Conservation (phyloP, 1,284 basidiomycete genomes). For the Athelia psychrophila region DNA sequence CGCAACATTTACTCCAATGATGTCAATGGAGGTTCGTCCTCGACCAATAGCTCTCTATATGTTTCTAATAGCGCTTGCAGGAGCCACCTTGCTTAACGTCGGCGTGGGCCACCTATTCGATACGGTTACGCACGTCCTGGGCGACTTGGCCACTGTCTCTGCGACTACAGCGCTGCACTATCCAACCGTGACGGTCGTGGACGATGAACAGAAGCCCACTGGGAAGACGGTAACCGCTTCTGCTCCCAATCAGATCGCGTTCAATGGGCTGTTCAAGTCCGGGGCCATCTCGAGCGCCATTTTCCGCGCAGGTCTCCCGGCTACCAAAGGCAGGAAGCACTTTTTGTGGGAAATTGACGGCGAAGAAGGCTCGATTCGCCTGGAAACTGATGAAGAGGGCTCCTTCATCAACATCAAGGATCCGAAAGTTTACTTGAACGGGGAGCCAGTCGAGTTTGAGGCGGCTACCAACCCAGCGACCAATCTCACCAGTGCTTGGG, state of each 20-base stretch:
- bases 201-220: slow-evolving; percentile 20
- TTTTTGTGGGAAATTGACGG: slow-evolving; percentile 35
- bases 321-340: slow-evolving; percentile 16
- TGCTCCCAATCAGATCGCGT: slow-evolving; percentile 24
- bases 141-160: slow-evolving; percentile 26
- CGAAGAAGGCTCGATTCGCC: slow-evolving; percentile 28
- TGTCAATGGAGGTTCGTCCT: slow-evolving; percentile 9
- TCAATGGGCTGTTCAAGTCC: slow-evolving; percentile 24
- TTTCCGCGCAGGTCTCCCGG: slow-evolving; percentile 22
- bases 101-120: not conserved
- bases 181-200: slow-evolving; percentile 23
- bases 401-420: slow-evolving; percentile 16
- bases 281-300: slow-evolving; percentile 26
- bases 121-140: slow-evolving; percentile 16
- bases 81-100: not conserved
- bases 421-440: slow-evolving; percentile 24
- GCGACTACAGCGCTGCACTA: slow-evolving; percentile 23
- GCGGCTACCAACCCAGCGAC: slow-evolving; percentile 8
- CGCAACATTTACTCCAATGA: slow-evolving; percentile 9
- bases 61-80: not conserved
- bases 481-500: slow-evolving; percentile 18
- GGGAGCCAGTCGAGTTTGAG: slow-evolving; percentile 20
- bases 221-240: slow-evolving; percentile 17
- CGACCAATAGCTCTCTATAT: not conserved
- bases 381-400: slow-evolving; percentile 19